Evolutionary conservation across 768 basidiomycete species (phyloP), one percentile per base, ranked within the genome.

Genomic region (Sutorius australiensis): DNA sequence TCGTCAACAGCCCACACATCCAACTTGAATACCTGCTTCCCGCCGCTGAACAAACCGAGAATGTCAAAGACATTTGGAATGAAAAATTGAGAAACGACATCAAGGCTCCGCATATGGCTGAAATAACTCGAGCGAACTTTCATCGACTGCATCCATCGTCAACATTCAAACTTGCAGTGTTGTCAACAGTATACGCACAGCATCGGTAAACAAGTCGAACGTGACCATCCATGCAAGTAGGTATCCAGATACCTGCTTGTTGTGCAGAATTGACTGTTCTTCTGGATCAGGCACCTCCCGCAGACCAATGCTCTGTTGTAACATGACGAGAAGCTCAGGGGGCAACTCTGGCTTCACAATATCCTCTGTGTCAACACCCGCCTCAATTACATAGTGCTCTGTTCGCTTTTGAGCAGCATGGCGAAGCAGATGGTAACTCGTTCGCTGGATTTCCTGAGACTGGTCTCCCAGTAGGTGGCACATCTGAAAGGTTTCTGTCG

Each of bases 191-290:
- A 48, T 49, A 76, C 90, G 57, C 66, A 95, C 94, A 9, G 92
- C 87, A 66, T 90, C 84, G 24, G 75, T 73, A 69, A 97, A 97
- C 17, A 88, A 74, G 62, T 94, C 91, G 56, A 97, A 86, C 1
- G 86, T 66, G n/a, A 92, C 72, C 86, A 95, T 89, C 94, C 93
- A 97, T 2, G 79, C 81, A 9, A 97, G 77, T n/a, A 97, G 71
- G 56, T 82, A 80, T 4, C 86, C 83, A 55, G 89, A 83, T 2
- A 80, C 64, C 45, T 73, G 75, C 76, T 68, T 57, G 51, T 58
- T 64, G 54, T 46, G 57, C 6, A 44, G 27, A 54, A 69, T 45
- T 50, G 80, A 74, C 57, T 75, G 67, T 46, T 75, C 72, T 2
- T 73, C 68, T 2, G 70, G 62, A 33, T 76, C 75, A 24, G 73